These are phyloP conservation scores for Nicotiana sylvestris DNA, from an alignment of 257 asterid species.

Conservation along the genomic window DNA sequence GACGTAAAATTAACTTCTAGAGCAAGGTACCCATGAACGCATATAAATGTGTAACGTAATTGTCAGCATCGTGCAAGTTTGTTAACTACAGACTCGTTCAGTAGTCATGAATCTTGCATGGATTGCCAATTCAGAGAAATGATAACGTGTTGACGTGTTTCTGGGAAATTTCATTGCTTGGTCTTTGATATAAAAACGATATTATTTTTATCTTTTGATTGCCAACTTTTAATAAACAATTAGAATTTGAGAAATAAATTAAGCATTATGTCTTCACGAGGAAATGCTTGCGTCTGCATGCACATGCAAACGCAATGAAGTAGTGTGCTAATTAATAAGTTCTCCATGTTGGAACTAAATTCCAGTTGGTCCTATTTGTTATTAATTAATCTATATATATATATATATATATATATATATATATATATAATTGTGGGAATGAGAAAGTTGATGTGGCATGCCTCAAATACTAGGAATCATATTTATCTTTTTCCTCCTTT, in stretches of 20 bases:
- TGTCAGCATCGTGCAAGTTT: slow-evolving; percentile 14
- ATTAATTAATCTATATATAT: too few relatives aligned
- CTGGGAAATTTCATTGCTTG: neutral
- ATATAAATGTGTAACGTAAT: neutral
- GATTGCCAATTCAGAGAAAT: slow-evolving; percentile 12
- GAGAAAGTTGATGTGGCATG: too few relatives aligned
- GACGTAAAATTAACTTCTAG: neutral
- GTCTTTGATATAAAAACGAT: neutral
- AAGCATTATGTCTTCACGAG: slow-evolving; percentile 1
- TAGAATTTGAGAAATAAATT: neutral
- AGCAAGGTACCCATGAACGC: slow-evolving; percentile 12
- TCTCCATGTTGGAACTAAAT: neutral
- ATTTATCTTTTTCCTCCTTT: too few relatives aligned
- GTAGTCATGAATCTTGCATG: slow-evolving; percentile 32
- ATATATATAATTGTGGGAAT: too few relatives aligned
- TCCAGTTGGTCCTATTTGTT: too few relatives aligned
- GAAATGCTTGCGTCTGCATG: slow-evolving; percentile 9
- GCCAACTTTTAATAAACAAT: neutral
- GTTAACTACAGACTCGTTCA: slow-evolving; percentile 11
- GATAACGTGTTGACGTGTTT: neutral
- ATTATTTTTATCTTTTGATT: neutral
- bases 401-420: too few relatives aligned
- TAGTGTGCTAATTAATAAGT: neutral
- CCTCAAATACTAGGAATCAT: too few relatives aligned
- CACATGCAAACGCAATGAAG: neutral